phyloP scores from a whole-genome alignment of 148 eudicot species.

The Vaccinium corymbosum region DNA sequence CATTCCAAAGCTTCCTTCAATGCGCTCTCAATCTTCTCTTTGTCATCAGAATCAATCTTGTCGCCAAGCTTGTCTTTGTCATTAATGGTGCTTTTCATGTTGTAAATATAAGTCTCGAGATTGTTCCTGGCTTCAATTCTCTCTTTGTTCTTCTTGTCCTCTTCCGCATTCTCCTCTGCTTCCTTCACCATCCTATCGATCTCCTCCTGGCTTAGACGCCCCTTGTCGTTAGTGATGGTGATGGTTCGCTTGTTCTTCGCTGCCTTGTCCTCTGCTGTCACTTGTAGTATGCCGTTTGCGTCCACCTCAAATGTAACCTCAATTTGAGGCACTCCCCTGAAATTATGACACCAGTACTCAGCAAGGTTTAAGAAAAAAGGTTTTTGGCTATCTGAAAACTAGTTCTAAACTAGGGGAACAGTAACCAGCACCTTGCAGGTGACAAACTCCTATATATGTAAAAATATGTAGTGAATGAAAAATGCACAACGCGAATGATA shows the following conservation, averaged over 20 bases:
- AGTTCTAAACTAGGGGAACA: too few relatives aligned
- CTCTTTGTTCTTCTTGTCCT: slow-evolving; percentile 38
- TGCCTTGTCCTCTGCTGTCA: slow-evolving; percentile 65
- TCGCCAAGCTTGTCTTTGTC: slow-evolving; percentile 42
- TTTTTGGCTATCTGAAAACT: too few relatives aligned
- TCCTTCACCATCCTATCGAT: slow-evolving; percentile 40
- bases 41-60: slow-evolving; percentile 44
- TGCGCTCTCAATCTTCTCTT: slow-evolving; percentile 34
- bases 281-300: slow-evolving; percentile 55
- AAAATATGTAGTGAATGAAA: background rate
- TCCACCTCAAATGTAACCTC: slow-evolving; percentile 68
- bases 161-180: slow-evolving; percentile 47
- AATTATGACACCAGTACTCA: background rate
- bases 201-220: slow-evolving; percentile 51
- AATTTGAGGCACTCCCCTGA: slow-evolving; percentile 64
- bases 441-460: too few relatives aligned
- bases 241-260: slow-evolving; percentile 50
- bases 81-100: slow-evolving; percentile 47
- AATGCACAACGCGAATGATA: too few relatives aligned
- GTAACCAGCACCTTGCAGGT: too few relatives aligned
- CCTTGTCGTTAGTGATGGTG: slow-evolving; percentile 53
- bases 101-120: slow-evolving; percentile 42
- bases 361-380: background rate
- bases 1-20: slow-evolving; percentile 49
- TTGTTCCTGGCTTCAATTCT: slow-evolving; percentile 44